Evolutionary conservation across 2,329 filamentous ascomycete species (phyloP).

Genomic region (Aspergillus ustus): DNA sequence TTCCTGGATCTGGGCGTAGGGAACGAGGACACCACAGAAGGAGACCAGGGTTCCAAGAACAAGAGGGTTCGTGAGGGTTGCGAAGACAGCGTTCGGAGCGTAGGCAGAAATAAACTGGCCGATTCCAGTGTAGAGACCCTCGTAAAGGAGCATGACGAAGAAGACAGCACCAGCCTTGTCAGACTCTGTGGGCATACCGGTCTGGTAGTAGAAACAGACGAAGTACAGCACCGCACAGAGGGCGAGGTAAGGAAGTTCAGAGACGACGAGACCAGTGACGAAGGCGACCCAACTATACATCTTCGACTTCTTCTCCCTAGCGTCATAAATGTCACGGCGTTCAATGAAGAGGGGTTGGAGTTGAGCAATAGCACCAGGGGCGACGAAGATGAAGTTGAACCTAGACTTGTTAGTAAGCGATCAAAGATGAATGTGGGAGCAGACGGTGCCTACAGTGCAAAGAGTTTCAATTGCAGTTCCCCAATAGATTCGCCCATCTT

Average conservation of each 20-base stretch:
- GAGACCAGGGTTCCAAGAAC: conserved; percentile 58
- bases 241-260: conserved; percentile 70
- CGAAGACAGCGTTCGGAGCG: conserved; percentile 68
- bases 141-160: conserved; percentile 75
- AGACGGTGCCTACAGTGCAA: conserved; percentile 55
- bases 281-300: conserved; percentile 80
- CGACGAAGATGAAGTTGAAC: conserved; percentile 62
- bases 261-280: conserved; percentile 68
- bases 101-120: conserved; percentile 81
- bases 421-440: neutral
- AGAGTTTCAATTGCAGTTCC: conserved; percentile 75
- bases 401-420: neutral
- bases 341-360: conserved; percentile 74
- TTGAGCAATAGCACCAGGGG: conserved; percentile 48
- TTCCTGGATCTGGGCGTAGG: conserved; percentile 34
- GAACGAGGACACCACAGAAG: conserved; percentile 38
- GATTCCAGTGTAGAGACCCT: conserved; percentile 71
- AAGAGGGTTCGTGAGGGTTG: conserved; percentile 74
- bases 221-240: conserved; percentile 69
- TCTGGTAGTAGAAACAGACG: conserved; percentile 73
- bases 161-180: conserved; percentile 55
- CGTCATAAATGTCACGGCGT: conserved; percentile 68
- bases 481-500: conserved; percentile 65
- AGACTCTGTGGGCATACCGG: conserved; percentile 53
- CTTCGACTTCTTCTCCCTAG: conserved; percentile 69